Evolutionary conservation across 495 filamentous ascomycete genomes (phyloP).

Genomic region (Daldinia decipiens): DNA sequence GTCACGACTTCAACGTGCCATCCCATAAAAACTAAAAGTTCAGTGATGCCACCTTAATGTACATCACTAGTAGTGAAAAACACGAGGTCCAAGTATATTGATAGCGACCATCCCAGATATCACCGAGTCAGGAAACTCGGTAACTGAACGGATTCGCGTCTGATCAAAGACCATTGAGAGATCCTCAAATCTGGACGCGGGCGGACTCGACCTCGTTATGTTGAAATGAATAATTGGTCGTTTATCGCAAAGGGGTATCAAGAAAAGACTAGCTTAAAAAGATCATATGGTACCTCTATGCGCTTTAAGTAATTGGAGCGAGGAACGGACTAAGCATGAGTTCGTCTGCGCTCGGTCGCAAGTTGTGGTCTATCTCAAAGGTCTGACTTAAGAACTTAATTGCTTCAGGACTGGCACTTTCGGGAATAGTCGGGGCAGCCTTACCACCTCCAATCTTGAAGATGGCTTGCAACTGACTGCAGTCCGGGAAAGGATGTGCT

Average conservation of each 20-base stretch:
- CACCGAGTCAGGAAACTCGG: neutral
- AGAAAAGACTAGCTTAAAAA: slow-evolving; percentile 26
- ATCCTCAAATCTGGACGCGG: neutral
- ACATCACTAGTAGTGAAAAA: slow-evolving; percentile 5
- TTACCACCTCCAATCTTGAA: slow-evolving; percentile 94
- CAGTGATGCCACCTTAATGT: neutral
- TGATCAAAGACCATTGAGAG: neutral
- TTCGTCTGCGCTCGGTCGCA: slow-evolving; percentile 90
- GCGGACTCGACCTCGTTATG: slow-evolving; percentile 7
- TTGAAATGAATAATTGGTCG: slow-evolving; percentile 10
- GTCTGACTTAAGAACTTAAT: slow-evolving; percentile 85
- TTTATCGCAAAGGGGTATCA: slow-evolving; percentile 33
- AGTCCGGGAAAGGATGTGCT: slow-evolving; percentile 95
- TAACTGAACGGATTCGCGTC: neutral
- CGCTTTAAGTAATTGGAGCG: slow-evolving; percentile 63
- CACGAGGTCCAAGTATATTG: slow-evolving; percentile 4
- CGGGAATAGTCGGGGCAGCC: slow-evolving; percentile 89
- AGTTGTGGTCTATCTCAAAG: slow-evolving; percentile 94
- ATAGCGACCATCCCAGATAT: neutral
- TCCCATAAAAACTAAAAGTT: neutral
- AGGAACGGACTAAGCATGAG: slow-evolving; percentile 84
- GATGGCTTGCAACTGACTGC: slow-evolving; percentile 96
- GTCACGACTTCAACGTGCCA: neutral
- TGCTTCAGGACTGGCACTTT: slow-evolving; percentile 86
- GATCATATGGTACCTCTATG: neutral